phyloP scores from a whole-genome alignment of 768 basidiomycete genomes.

The Amanita rubescens region DNA sequence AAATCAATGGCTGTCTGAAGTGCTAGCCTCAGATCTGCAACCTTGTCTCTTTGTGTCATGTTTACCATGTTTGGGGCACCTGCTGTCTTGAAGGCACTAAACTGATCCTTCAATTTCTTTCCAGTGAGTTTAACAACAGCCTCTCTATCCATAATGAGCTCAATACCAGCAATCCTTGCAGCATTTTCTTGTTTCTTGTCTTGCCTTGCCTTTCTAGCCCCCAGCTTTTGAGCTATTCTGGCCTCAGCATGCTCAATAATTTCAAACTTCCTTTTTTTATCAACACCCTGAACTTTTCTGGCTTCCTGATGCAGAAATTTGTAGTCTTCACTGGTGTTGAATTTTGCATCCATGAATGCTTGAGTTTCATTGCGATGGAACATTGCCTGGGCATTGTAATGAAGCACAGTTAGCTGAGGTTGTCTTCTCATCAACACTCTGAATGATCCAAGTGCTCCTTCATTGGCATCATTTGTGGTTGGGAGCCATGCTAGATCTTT shows the following conservation, averaged over 20 bases:
- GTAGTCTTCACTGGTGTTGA: not conserved
- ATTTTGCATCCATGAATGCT: slow-evolving; percentile 10
- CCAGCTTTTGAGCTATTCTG: not conserved
- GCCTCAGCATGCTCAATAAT: slow-evolving; percentile 1
- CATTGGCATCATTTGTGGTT: not conserved
- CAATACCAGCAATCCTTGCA: not conserved
- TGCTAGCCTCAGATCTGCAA: slow-evolving; percentile 1
- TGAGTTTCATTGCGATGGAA: slow-evolving; percentile 8
- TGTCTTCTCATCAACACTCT: not conserved
- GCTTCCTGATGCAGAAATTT: not conserved
- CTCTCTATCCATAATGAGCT: slow-evolving; percentile 7
- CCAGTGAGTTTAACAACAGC: slow-evolving; percentile 5
- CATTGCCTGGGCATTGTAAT: not conserved
- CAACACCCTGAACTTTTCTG: not conserved
- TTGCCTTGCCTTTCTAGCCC: not conserved
- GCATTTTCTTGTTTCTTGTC: slow-evolving; percentile 2
- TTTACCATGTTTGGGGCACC: slow-evolving; percentile 10
- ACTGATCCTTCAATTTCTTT: slow-evolving; percentile 3
- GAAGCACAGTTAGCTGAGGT: not conserved
- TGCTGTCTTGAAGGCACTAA: slow-evolving; percentile 7
- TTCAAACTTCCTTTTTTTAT: not conserved
- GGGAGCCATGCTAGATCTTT: slow-evolving; percentile 9
- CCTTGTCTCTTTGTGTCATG: not conserved
- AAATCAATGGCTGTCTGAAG: slow-evolving; percentile 7
- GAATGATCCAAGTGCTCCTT: not conserved